Evolutionary conservation across 2,329 filamentous ascomycete species (phyloP).

Genomic region (Calonectria leucothoes): DNA sequence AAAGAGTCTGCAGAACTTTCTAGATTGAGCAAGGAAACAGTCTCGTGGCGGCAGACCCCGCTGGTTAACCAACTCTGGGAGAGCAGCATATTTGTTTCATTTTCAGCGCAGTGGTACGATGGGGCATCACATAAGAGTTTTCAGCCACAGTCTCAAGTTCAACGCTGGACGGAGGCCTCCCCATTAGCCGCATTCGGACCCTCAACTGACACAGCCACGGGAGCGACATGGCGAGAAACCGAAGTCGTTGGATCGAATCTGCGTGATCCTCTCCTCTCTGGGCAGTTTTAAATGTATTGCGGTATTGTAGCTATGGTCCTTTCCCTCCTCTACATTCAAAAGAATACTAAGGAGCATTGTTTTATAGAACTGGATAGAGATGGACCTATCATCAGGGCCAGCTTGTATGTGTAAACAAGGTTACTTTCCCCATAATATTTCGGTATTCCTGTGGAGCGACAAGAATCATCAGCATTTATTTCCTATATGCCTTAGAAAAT

Average conservation of each 20-base stretch:
- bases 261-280: neutral
- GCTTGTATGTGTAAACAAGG: neutral
- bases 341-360: too few relatives aligned
- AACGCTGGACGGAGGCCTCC: neutral
- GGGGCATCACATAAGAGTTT: neutral
- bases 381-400: too few relatives aligned
- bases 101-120: neutral
- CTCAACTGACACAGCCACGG: neutral
- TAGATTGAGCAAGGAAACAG: neutral
- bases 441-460: neutral
- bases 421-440: neutral
- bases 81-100: neutral
- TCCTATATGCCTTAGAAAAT: neutral
- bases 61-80: neutral
- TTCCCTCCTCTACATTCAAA: too few relatives aligned
- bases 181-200: neutral
- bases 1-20: neutral
- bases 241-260: neutral
- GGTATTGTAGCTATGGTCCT: neutral
- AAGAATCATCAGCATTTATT: neutral
- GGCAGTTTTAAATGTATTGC: neutral
- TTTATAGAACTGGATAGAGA: too few relatives aligned
- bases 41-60: neutral
- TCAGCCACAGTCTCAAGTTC: neutral
- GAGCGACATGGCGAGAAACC: neutral